These are phyloP conservation scores for Neophaeococcomyces aloes DNA, from an alignment of 2,329 filamentous ascomycete genomes.

Conservation along the genomic window DNA sequence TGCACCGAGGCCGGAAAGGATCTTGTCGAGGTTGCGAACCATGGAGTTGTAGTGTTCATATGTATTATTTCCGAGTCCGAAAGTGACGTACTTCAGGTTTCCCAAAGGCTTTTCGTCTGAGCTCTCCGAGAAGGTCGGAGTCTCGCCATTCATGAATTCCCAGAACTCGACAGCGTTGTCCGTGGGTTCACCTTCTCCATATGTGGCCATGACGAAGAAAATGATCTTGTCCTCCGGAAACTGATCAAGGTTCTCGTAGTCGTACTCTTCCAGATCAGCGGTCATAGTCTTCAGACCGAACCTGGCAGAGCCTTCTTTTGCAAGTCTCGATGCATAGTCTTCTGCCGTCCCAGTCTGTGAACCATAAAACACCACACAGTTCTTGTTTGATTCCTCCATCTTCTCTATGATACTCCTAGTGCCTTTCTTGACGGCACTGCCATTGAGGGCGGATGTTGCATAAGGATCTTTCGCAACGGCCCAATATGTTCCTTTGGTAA, in stretches of 20 bases:
- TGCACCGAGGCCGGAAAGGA: constrained; percentile 70
- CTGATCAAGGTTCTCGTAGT: constrained; percentile 84
- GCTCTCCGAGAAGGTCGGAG: constrained; percentile 62
- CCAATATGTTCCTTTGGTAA: constrained; percentile 96
- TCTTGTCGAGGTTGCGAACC: constrained; percentile 82
- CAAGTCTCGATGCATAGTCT: constrained; percentile 90
- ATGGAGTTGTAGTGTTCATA: constrained; percentile 99
- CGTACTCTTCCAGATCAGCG: constrained; percentile 93
- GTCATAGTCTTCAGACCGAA: constrained; percentile 98
- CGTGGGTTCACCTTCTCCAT: constrained; percentile 95
- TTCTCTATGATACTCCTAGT: constrained; percentile 90
- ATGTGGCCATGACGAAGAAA: constrained; percentile 93
- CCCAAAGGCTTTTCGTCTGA: constrained; percentile 57
- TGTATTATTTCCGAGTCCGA: constrained; percentile 96
- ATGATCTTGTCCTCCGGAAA: constrained; percentile 83
- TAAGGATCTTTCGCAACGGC: constrained; percentile 81
- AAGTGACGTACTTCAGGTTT: constrained; percentile 85
- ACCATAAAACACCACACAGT: constrained; percentile 96
- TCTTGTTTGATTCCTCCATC: constrained; percentile 90
- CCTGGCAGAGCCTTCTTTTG: constrained; percentile 93
- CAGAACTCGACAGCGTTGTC: constrained; percentile 99
- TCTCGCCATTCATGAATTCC: constrained; percentile 81
- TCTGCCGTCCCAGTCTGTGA: constrained; percentile 97
- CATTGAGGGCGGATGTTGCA: constrained; percentile 60
- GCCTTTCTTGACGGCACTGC: constrained; percentile 61